Evolutionary conservation across 495 filamentous ascomycete genomes (phyloP).

Genomic region (Lepraria neglecta): DNA sequence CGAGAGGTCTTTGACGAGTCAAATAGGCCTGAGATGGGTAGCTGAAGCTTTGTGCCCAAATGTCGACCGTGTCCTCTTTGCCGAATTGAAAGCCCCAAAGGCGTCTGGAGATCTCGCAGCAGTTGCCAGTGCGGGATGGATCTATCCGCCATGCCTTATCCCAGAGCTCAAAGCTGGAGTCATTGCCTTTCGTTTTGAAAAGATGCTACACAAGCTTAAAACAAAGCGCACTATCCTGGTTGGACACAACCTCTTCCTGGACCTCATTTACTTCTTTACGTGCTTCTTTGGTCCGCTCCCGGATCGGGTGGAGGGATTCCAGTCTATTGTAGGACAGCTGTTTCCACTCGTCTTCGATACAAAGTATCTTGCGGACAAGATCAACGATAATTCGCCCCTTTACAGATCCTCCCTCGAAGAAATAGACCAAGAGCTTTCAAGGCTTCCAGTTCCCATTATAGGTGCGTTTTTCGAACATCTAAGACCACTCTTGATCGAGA

Average conservation of each 20-base stretch:
- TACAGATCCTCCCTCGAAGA: constrained; percentile 46
- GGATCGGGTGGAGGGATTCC: constrained; percentile 54
- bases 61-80: constrained; percentile 10
- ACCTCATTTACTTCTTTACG: constrained; percentile 64
- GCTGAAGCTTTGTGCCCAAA: constrained; percentile 53
- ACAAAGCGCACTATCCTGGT: constrained; percentile 30
- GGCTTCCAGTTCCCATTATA: constrained; percentile 40
- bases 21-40: constrained; percentile 62
- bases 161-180: neutral
- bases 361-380: constrained; percentile 63
- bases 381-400: constrained; percentile 41
- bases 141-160: constrained; percentile 1
- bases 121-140: constrained; percentile 33
- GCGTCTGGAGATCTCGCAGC: constrained; percentile 49
- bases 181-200: constrained; percentile 29
- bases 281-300: constrained; percentile 66
- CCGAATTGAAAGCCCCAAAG: constrained; percentile 5
- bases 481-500: neutral
- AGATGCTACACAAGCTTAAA: constrained; percentile 38
- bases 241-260: constrained; percentile 72
- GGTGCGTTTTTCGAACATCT: constrained; percentile 32
- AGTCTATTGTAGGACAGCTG: constrained; percentile 42
- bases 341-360: constrained; percentile 74
- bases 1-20: constrained; percentile 40
- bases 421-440: constrained; percentile 39